Percentiles rank a stretch among this genome's conserved stretches.
Conservation (phyloP, 305 asterid species). For the Coffea humblotiana region DNA sequence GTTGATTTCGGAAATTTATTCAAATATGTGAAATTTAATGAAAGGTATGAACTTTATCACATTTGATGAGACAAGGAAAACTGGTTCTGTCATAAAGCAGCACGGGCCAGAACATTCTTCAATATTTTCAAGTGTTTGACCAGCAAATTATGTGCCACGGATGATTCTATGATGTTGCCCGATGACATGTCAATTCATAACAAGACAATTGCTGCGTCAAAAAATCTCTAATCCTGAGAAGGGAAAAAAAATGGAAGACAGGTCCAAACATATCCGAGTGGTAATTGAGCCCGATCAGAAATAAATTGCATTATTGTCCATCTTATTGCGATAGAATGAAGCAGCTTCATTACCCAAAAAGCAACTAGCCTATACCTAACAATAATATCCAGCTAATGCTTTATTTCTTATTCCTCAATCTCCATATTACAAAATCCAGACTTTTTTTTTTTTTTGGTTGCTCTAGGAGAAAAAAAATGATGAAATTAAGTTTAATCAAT, state of each 20-base stretch:
- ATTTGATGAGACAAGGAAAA: neutral
- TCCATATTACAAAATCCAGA: slow-evolving; percentile 1
- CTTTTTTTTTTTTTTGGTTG: neutral
- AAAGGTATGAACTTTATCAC: neutral
- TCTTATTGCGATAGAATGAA: neutral
- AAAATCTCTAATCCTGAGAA: neutral
- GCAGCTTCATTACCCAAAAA: neutral
- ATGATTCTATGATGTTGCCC: neutral
- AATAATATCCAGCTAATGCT: neutral
- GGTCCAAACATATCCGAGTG: neutral
- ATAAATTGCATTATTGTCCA: neutral
- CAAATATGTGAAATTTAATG: neutral
- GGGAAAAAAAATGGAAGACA: no score
- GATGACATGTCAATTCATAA: neutral
- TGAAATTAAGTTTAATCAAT: neutral
- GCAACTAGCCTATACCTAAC: neutral
- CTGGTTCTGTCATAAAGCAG: neutral
- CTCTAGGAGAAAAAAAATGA: no score
- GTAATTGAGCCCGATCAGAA: neutral
- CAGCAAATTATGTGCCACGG: neutral
- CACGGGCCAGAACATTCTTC: neutral
- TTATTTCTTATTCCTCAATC: neutral
- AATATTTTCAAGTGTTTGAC: neutral
- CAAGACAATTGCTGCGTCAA: no score
- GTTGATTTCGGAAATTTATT: neutral